Conservation (phyloP, 208 protist genomes). For the Trypanosoma caninum region DNA sequence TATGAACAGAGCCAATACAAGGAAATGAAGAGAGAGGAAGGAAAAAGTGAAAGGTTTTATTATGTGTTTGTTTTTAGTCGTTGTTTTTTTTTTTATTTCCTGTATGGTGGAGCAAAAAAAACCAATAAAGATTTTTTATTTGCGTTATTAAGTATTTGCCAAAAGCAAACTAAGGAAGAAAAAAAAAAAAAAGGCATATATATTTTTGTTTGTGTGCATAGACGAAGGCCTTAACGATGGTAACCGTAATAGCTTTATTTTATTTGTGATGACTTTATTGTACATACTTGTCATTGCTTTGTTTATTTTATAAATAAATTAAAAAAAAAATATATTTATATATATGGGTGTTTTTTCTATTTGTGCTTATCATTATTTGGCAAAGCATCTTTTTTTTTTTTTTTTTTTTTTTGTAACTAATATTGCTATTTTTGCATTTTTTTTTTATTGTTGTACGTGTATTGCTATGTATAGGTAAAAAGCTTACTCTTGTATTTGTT, state of each 20-base stretch:
- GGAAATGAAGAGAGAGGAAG: slow-evolving; percentile 7
- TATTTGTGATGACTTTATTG: too few species aligned
- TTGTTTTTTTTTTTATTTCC: background rate
- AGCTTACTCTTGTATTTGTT: background rate
- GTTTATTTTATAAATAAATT: too few species aligned
- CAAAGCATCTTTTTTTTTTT: slow-evolving; percentile 8
- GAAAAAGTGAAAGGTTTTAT: background rate
- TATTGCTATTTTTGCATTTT: slow-evolving; percentile 4
- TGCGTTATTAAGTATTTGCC: too few species aligned
- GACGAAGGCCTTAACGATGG: too few species aligned
- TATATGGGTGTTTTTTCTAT: slow-evolving; percentile 3
- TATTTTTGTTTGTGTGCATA: too few species aligned
- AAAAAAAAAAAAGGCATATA: slow-evolving; percentile 6
- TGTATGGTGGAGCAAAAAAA: background rate
- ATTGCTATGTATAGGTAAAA: background rate
- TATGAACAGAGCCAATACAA: too few species aligned
- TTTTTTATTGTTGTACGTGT: background rate
- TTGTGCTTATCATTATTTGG: too few species aligned
- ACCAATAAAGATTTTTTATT: too few species aligned
- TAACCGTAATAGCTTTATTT: too few species aligned
- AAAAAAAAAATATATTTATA: background rate
- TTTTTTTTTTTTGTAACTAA: background rate
- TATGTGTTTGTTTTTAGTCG: background rate
- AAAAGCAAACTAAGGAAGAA: background rate
- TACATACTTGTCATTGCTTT: too few species aligned